These are phyloP conservation scores for Trichoderma aggressivum DNA, from an alignment of 2,329 filamentous ascomycete species.

Conservation along the genomic window DNA sequence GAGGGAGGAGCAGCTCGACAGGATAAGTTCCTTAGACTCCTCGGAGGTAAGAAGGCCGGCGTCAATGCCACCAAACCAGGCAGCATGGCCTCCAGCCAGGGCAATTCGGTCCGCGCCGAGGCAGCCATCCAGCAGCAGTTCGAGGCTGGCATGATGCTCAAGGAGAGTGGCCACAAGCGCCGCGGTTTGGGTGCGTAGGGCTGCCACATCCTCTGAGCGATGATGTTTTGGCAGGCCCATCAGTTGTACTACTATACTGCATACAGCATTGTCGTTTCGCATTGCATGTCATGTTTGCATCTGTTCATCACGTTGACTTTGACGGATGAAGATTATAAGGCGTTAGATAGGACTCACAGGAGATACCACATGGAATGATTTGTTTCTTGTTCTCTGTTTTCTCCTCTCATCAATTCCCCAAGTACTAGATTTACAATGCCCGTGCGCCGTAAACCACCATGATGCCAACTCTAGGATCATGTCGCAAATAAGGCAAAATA, in stretches of 20 bases:
- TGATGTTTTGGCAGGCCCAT: not conserved
- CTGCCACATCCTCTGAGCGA: not conserved
- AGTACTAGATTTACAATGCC: conserved; percentile 21
- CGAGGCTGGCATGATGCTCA: conserved; percentile 54
- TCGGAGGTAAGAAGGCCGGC: conserved; percentile 50
- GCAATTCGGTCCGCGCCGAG: conserved; percentile 42
- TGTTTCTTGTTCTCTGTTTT: not conserved
- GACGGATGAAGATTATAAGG: conserved; percentile 24
- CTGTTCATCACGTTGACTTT: conserved; percentile 8
- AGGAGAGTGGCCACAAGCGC: conserved; percentile 49
- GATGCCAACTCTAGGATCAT: conserved; percentile 19
- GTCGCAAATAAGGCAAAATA: not conserved
- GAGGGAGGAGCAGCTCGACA: conserved; percentile 50
- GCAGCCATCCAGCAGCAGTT: conserved; percentile 56
- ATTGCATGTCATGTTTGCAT: conserved; percentile 4
- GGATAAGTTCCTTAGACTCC: conserved; percentile 54
- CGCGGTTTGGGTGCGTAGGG: conserved; percentile 51
- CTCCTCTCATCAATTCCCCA: not conserved
- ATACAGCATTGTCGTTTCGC: conserved; percentile 12
- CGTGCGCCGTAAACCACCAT: conserved; percentile 30
- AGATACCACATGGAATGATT: conserved; percentile 22
- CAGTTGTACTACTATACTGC: conserved; percentile 7
- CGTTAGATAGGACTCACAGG: conserved; percentile 28
- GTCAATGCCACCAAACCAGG: conserved; percentile 24
- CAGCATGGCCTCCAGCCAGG: conserved; percentile 27